phyloP scores from a whole-genome alignment of 257 asterid species.

The Solanum arcanum region DNA sequence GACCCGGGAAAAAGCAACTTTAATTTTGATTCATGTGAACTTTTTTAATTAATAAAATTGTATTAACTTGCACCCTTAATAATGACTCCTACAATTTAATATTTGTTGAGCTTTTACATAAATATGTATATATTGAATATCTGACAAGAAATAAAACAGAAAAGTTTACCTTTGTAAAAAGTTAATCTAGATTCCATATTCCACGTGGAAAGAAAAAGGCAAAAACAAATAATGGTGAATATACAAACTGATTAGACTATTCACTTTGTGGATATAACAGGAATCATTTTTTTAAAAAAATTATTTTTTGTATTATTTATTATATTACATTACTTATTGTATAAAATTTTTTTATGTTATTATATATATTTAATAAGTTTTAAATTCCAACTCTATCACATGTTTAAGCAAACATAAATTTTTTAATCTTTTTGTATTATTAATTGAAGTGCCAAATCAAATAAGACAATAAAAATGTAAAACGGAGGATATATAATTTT shows the following conservation, averaged over 20 bases:
- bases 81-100: neutral
- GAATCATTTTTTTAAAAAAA: neutral
- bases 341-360: neutral
- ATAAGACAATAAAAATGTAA: neutral
- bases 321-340: no score
- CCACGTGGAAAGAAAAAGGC: neutral
- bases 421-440: no score
- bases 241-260: neutral
- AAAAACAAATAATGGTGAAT: neutral
- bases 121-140: neutral
- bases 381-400: neutral
- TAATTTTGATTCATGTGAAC: neutral
- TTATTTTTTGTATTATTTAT: no score
- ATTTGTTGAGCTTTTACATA: neutral
- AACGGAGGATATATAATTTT: no score
- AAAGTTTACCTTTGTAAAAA: neutral
- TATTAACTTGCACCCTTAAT: neutral
- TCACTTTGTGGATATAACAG: neutral
- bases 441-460: no score
- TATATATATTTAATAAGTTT: no score
- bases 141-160: neutral
- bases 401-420: no score
- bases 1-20: neutral
- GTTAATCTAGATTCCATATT: neutral
- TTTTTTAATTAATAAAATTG: no score